Conservation (phyloP, 148 eudicot species). For the Camellia granthamiana region DNA sequence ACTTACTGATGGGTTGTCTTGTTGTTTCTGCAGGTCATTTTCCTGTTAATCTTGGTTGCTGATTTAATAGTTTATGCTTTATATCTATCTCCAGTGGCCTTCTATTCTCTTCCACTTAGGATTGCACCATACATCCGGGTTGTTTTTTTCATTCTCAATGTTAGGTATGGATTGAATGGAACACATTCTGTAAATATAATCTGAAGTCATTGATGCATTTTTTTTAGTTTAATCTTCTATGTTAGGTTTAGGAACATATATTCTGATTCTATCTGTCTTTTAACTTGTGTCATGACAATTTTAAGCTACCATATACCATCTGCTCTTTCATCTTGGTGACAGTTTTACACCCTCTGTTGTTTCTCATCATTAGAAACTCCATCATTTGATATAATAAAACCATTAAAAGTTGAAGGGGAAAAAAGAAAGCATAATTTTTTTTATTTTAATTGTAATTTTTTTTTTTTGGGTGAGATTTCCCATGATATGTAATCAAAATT, state of each 20-base stretch:
- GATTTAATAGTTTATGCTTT: conserved; percentile 55
- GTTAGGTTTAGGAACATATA: background rate
- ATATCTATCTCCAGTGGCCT: conserved; percentile 58
- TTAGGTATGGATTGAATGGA: conserved; percentile 47
- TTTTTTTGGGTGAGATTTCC: too few species aligned
- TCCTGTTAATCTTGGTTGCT: conserved; percentile 54
- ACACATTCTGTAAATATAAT: background rate
- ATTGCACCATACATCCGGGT: conserved; percentile 89
- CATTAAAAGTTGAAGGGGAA: background rate
- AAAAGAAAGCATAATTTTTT: background rate
- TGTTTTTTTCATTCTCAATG: conserved; percentile 63
- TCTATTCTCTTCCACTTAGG: conserved; percentile 72
- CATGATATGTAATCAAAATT: background rate
- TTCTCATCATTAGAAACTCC: background rate
- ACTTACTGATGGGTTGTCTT: background rate
- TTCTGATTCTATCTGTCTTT: background rate
- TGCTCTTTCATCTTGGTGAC: conserved; percentile 12
- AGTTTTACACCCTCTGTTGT: background rate
- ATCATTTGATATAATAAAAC: background rate
- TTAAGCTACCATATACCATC: background rate
- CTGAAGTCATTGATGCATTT: background rate
- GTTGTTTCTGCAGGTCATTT: conserved; percentile 51
- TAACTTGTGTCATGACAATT: background rate
- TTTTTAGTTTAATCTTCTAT: background rate
- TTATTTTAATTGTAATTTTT: too few species aligned